Evolutionary conservation across 495 filamentous ascomycete species (phyloP).

Genomic region (Wilcoxina mikolae): DNA sequence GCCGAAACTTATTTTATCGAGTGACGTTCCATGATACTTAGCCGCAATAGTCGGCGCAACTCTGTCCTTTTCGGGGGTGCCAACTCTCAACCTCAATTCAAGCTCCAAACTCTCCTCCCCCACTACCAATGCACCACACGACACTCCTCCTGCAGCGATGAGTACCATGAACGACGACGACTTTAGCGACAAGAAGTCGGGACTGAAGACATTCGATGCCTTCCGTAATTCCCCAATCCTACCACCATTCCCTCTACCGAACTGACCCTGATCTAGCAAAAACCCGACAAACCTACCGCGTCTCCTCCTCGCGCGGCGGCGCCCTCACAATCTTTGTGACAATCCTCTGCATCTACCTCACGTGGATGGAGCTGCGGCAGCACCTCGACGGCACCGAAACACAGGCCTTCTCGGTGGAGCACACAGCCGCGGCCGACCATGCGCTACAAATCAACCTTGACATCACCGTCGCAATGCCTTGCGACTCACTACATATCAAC

Average conservation of each 20-base stretch:
- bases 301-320: slow-evolving; percentile 65
- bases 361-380: slow-evolving; percentile 57
- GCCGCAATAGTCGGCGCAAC: not conserved
- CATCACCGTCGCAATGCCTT: slow-evolving; percentile 81
- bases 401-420: slow-evolving; percentile 88
- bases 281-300: slow-evolving; percentile 72
- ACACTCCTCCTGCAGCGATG: slow-evolving; percentile 3
- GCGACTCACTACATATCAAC: slow-evolving; percentile 79
- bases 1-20: too few species aligned
- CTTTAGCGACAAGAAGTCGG: slow-evolving; percentile 21
- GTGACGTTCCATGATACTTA: not conserved
- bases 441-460: slow-evolving; percentile 89
- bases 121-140: slow-evolving; percentile 5
- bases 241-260: not conserved
- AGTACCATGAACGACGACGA: slow-evolving; percentile 29
- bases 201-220: slow-evolving; percentile 70
- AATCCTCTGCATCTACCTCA: slow-evolving; percentile 52
- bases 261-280: slow-evolving; percentile 47
- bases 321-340: slow-evolving; percentile 83
- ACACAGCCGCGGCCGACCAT: slow-evolving; percentile 74
- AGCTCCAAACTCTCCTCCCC: not conserved
- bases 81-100: not conserved
- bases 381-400: slow-evolving; percentile 73
- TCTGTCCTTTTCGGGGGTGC: not conserved
- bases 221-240: slow-evolving; percentile 55